phyloP scores from a whole-genome alignment of 1,139 yeast genomes.

The Entelexis paramagnoliae region DNA sequence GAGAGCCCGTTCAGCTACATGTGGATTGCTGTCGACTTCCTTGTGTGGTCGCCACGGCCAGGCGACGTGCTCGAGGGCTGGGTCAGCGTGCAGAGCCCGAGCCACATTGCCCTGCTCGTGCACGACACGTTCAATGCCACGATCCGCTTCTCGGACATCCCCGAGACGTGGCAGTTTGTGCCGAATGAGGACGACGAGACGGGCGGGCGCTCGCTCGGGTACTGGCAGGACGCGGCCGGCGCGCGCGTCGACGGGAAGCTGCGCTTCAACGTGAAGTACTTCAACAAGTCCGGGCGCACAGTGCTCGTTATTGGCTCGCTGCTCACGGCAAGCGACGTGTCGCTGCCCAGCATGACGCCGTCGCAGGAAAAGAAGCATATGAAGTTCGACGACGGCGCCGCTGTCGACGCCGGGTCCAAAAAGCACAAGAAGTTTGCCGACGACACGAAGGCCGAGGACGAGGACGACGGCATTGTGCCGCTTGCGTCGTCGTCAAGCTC shows the following conservation, averaged over 20 bases:
- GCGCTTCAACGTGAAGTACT: conserved; percentile 57
- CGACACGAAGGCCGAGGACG: conserved; percentile 5
- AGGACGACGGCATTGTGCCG: conserved; percentile 5
- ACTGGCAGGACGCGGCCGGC: conserved; percentile 74
- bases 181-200: conserved; percentile 48
- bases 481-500: conserved; percentile 1
- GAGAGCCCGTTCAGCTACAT: conserved; percentile 82
- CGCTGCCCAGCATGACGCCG: conserved; percentile 15
- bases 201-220: conserved; percentile 51
- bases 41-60: conserved; percentile 79
- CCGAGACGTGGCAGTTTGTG: conserved; percentile 69
- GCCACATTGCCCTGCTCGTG: conserved; percentile 82
- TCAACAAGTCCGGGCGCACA: conserved; percentile 70
- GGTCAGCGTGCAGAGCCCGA: conserved; percentile 85
- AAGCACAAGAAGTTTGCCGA: conserved; percentile 11
- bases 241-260: conserved; percentile 71
- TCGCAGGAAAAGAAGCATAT: conserved; percentile 9
- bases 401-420: neutral
- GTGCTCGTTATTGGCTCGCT: conserved; percentile 81
- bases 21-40: conserved; percentile 77
- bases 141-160: conserved; percentile 74
- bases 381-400: conserved; percentile 5
- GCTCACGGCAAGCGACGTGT: conserved; percentile 21
- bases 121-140: conserved; percentile 94
- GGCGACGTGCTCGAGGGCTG: conserved; percentile 82